Percentiles rank a stretch among this genome's conserved stretches.
Evolutionary conservation across 78 protist species (phyloP).

Genomic region (Tieghemostelium lacteum): DNA sequence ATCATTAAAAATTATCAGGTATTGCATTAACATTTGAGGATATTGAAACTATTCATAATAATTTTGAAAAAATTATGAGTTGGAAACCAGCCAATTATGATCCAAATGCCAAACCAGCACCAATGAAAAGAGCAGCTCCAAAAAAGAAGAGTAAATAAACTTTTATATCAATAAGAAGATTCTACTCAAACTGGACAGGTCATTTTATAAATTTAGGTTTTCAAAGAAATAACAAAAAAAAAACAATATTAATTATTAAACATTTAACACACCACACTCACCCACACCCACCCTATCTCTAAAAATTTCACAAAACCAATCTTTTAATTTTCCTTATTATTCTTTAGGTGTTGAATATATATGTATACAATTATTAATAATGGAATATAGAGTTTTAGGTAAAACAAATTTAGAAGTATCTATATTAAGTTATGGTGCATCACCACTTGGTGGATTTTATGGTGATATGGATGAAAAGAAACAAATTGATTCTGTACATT

Average conservation of each 20-base stretch:
- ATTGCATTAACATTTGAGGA: background rate
- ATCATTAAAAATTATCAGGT: background rate
- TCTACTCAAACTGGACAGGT: too few species aligned
- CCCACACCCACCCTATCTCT: background rate
- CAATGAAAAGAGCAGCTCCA: too few species aligned
- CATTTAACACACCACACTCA: background rate
- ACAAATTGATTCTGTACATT: constrained; percentile 28
- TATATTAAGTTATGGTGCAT: constrained; percentile 40
- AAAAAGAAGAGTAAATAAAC: too few species aligned
- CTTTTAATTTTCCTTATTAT: background rate
- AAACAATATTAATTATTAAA: too few species aligned
- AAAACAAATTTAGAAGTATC: constrained; percentile 39
- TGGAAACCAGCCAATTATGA: background rate
- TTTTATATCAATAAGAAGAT: too few species aligned
- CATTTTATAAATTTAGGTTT: too few species aligned
- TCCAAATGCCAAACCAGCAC: background rate
- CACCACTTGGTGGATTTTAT: constrained; percentile 43
- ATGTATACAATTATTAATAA: background rate
- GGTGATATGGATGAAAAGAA: constrained; percentile 34
- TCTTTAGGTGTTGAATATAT: too few species aligned
- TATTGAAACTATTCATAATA: too few species aligned
- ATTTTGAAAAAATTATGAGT: background rate
- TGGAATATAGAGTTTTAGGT: constrained; percentile 44
- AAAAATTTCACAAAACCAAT: background rate
- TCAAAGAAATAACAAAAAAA: too few species aligned